A percentile compares a stretch with the other conserved stretches of the same genome.
These are phyloP conservation scores for Solanum piurae DNA, from an alignment of 257 asterid species.

Conservation along the genomic window DNA sequence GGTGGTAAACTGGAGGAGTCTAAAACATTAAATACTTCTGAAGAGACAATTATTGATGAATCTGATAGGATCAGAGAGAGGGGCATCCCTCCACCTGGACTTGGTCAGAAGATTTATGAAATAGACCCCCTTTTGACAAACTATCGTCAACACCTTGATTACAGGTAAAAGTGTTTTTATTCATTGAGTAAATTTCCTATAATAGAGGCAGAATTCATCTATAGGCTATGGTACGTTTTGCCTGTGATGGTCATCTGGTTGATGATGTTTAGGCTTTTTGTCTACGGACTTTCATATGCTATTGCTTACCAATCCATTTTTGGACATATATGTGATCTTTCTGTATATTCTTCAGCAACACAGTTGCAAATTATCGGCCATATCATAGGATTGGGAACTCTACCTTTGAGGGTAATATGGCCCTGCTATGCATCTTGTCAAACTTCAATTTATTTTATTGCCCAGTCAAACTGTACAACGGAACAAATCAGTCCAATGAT, in stretches of 20 bases:
- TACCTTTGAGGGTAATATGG: background rate
- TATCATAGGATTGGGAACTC: background rate
- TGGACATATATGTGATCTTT: background rate
- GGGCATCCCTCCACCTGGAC: slow-evolving; percentile 73
- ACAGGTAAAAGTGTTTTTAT: slow-evolving; percentile 37
- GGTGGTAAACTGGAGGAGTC: slow-evolving; percentile 15
- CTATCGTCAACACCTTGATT: slow-evolving; percentile 68
- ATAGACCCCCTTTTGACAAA: slow-evolving; percentile 74
- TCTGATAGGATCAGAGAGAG: slow-evolving; percentile 39
- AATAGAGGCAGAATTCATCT: background rate
- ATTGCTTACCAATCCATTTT: background rate
- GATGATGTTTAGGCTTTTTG: background rate
- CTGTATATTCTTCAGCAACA: background rate
- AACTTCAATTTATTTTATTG: background rate
- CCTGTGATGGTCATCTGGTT: background rate
- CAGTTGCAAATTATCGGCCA: background rate
- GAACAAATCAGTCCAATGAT: background rate
- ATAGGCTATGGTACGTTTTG: background rate
- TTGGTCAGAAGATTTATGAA: slow-evolving; percentile 77
- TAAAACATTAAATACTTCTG: slow-evolving; percentile 18
- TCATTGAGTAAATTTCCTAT: background rate
- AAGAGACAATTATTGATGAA: slow-evolving; percentile 37
- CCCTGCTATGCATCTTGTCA: background rate
- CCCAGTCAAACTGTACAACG: background rate
- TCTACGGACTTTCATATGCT: background rate